These are phyloP conservation scores for Ruellia speciosa DNA, from an alignment of 305 asterid genomes.

Conservation along the genomic window DNA sequence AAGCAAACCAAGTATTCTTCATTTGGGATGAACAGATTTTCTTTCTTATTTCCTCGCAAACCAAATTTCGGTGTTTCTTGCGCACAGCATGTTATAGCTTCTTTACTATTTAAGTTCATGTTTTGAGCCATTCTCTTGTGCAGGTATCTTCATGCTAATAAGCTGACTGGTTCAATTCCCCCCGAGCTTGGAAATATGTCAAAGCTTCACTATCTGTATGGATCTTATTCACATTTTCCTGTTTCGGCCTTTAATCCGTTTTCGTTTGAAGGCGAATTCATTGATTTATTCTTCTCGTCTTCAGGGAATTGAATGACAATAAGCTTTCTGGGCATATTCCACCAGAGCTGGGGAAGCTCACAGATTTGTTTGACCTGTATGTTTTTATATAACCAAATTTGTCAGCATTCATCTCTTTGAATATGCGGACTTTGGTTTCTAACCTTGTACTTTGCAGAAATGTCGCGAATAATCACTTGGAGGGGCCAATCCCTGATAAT, in stretches of 20 bases:
- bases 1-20: conserved; percentile 16
- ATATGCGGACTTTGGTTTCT: background rate
- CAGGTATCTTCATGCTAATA: conserved; percentile 91
- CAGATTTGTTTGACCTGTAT: conserved; percentile 83
- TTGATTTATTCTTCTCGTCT: background rate
- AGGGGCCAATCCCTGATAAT: conserved; percentile 79
- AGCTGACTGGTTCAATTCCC: conserved; percentile 76
- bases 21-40: too few species aligned
- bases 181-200: conserved; percentile 94
- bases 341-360: conserved; percentile 86
- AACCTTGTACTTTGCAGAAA: conserved; percentile 40
- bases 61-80: too few species aligned
- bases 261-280: background rate
- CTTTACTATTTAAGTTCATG: background rate
- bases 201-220: conserved; percentile 82
- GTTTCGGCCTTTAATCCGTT: background rate
- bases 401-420: background rate
- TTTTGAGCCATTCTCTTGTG: background rate
- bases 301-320: conserved; percentile 85
- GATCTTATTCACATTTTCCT: background rate
- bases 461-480: conserved; percentile 72
- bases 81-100: too few species aligned
- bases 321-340: conserved; percentile 71
- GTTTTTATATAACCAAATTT: conserved; percentile 11
- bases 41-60: too few species aligned